phyloP scores from a whole-genome alignment of 176 grass and related monocot genomes.

The Olyra latifolia region DNA sequence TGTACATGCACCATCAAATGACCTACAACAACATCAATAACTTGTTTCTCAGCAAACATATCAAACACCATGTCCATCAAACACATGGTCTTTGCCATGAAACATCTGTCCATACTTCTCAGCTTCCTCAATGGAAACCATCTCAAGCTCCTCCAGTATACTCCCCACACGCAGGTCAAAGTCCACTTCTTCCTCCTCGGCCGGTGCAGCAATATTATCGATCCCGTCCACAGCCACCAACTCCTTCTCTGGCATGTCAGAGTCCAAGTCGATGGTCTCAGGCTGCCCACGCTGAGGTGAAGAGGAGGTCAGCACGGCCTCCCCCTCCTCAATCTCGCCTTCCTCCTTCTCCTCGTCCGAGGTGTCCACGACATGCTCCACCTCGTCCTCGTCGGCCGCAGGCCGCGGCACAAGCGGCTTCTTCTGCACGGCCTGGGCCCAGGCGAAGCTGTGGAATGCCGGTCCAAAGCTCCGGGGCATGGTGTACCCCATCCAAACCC shows the following conservation, averaged over 20 bases:
- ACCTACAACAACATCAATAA: conserved; percentile 58
- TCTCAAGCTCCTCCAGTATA: conserved; percentile 94
- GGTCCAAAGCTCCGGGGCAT: conserved; percentile 78
- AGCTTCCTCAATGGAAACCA: conserved; percentile 82
- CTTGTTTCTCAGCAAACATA: neutral
- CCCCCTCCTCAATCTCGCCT: conserved; percentile 82
- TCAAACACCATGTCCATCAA: neutral
- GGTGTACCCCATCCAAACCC: conserved; percentile 79
- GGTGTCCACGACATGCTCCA: conserved; percentile 57
- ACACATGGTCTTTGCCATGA: conserved; percentile 17
- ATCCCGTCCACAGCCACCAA: conserved; percentile 23
- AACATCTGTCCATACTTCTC: conserved; percentile 62
- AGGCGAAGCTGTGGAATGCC: conserved; percentile 78
- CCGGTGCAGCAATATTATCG: neutral
- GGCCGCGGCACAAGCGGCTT: conserved; percentile 60
- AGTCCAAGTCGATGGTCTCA: conserved; percentile 63
- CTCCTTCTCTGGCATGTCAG: conserved; percentile 55
- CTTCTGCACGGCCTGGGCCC: conserved; percentile 93
- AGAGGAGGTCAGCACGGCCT: conserved; percentile 22
- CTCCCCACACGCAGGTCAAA: conserved; percentile 71
- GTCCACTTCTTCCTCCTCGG: conserved; percentile 59
- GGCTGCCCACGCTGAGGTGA: neutral
- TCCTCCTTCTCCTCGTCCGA: conserved; percentile 70
- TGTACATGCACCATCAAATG: conserved; percentile 73
- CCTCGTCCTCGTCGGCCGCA: conserved; percentile 36